Evolutionary conservation across 768 basidiomycete species (phyloP).

Genomic region (Agrocybe chaxingu): DNA sequence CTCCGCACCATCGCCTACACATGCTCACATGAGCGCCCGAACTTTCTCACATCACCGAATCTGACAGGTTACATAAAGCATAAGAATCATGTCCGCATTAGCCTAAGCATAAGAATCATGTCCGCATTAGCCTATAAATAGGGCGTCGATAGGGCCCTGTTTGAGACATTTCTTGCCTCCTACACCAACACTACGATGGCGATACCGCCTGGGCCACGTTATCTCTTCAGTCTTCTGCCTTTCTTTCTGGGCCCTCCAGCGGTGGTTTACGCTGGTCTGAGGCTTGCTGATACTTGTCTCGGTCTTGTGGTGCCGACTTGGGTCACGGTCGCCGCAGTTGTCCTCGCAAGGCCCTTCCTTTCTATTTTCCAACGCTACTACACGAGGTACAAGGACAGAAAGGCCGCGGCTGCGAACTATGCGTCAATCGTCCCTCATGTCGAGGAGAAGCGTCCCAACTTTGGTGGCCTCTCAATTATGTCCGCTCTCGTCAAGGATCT

Average conservation of each 20-base stretch:
- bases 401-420: slow-evolving; percentile 7
- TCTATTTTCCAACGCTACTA: slow-evolving; percentile 14
- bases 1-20: too few relatives aligned
- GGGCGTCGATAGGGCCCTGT: too few relatives aligned
- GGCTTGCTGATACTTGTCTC: background rate
- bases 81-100: too few relatives aligned
- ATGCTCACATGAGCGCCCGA: too few relatives aligned
- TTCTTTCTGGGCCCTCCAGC: slow-evolving; percentile 9
- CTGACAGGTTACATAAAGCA: too few relatives aligned
- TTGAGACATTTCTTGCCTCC: too few relatives aligned
- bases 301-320: slow-evolving; percentile 2
- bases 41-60: too few relatives aligned
- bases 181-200: background rate
- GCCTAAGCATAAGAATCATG: too few relatives aligned
- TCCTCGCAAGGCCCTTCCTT: slow-evolving; percentile 10
- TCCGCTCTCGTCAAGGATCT: slow-evolving; percentile 5
- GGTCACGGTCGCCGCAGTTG: background rate
- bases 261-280: background rate
- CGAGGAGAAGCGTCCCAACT: slow-evolving; percentile 8
- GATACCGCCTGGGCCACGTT: slow-evolving; percentile 8
- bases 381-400: slow-evolving; percentile 6
- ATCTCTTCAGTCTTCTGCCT: slow-evolving; percentile 8
- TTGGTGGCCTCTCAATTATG: slow-evolving; percentile 11
- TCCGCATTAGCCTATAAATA: too few relatives aligned
- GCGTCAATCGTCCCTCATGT: slow-evolving; percentile 11